Base-by-base conservation (phyloP, 2,329 filamentous ascomycete species). In the Sclerotiophoma versabilis region DNA sequence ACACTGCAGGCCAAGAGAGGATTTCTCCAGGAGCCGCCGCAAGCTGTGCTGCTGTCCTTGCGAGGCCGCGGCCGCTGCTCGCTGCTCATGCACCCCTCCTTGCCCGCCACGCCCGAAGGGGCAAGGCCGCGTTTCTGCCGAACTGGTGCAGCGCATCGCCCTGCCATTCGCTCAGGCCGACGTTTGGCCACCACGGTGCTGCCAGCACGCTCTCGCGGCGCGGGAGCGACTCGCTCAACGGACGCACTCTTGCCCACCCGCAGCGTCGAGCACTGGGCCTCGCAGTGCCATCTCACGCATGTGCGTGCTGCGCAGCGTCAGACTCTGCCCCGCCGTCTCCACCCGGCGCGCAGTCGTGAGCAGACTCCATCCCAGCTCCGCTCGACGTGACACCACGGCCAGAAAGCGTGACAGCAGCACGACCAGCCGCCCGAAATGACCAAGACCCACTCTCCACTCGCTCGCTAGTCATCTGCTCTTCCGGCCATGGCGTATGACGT, bases 391-490 rank as follows among this genome's bases (percentile, higher is more conserved):
- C 61, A 63, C 61, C 58, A 57, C 53, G 29, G 49, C 52, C 27
- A 51, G 49, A 36, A 37, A 41, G 51, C 43, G 62, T 63, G 57
- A 63, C 60, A 51, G 46, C 38, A 54, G 45, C 61, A 57, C 58
- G 43, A 60, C 57, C 57, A 50, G 51, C 37, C 55, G 48, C 55
- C 54, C 56, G 50, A 47, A 45, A 65, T 69, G 68, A 69, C 68
- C 59, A 61, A 57, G 37, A 48, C 39, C 34, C 39, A 41, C 25
- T 48, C 36, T 25, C 43, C 32, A 54, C 43, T 47, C 56, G 55
- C 43, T 47, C 56, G 55, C 65, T 67, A 64, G 70, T 73, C 70
- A 72, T 66, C 69, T 69, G 69, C 57, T 54, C 60, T 61, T 62
- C 64, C 66, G 62, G 69, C 62, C 69, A 70, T 61, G 64, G 63